Evolutionary conservation across 2,329 filamentous ascomycete genomes (phyloP), one percentile per base, ranked within the genome.

Genomic region (Aspergillus fischeri): DNA sequence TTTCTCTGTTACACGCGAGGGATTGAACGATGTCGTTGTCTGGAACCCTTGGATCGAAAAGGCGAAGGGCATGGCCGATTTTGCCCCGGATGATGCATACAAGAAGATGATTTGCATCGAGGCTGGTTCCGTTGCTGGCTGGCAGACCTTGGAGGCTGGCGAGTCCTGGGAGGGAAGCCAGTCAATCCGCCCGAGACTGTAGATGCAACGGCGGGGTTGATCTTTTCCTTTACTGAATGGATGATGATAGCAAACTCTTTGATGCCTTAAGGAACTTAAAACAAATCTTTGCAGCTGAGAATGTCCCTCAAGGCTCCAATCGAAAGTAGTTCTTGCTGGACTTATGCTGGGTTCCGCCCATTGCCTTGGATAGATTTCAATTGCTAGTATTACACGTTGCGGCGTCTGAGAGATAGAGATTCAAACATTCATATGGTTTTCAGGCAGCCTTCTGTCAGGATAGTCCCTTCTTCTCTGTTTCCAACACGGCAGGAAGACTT

Each of bases 31-130:
- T 65, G 87, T 94, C 17, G 93, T 97, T 1, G 89, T 97, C 29
- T 99, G 94, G 94, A 99, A 99, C 76, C 94, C 94, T 1, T 97
- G 93, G 92, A 81, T 83, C 44, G 90, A 92, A 62, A 96, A 95
- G 80, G 86, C 90, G 1, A 84, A 86, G 66, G 82, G 82, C 4
- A 96, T 96, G 78, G 86, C 80, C 53, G 94, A 99, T 75, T 97
- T 97, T 72, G 84, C 83, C 57, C 94, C 94, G 51, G 89, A 95
- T 70, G 89, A 92, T 54, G 94, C 90, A 41, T 97, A 88, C 80
- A 91, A 91, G 80, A 85, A 91, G 58, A 97, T 97, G 91, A 80
- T 99, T 47, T 97, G 94, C 71, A 85, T 97, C 52, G 94, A 99
- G 81, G 90, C 93, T 2, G 94, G 94, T 11, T 83, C 87, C 9